These are phyloP conservation scores for Mycena alexandri DNA, from an alignment of 768 basidiomycete genomes.

Conservation along the genomic window DNA sequence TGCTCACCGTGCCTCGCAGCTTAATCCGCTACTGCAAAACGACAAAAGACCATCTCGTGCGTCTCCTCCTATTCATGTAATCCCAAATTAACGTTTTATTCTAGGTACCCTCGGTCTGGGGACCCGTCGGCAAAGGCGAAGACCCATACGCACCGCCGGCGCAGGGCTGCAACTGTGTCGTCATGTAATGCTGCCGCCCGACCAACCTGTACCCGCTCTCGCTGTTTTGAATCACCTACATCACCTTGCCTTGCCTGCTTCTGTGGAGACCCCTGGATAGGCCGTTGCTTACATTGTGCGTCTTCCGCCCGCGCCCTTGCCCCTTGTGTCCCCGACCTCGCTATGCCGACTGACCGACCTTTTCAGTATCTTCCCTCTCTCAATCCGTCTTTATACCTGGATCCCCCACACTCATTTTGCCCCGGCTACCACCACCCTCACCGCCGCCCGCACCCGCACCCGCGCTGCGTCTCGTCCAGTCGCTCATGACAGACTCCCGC, in stretches of 20 bases:
- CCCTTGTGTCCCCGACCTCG: background rate
- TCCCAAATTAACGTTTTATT: conserved; percentile 25
- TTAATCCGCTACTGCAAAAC: conserved; percentile 95
- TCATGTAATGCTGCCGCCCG: conserved; percentile 66
- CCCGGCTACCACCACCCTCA: conserved; percentile 4
- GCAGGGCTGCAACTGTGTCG: conserved; percentile 75
- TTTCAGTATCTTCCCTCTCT: conserved; percentile 14
- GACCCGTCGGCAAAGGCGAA: conserved; percentile 87
- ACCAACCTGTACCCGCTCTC: conserved; percentile 3
- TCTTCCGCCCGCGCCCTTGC: background rate
- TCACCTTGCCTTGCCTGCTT: conserved; percentile 19
- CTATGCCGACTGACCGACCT: background rate
- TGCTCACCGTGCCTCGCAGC: conserved; percentile 54
- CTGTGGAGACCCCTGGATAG: conserved; percentile 32
- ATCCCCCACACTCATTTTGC: conserved; percentile 18
- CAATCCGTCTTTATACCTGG: conserved; percentile 23
- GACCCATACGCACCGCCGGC: conserved; percentile 93
- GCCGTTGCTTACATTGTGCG: conserved; percentile 38
- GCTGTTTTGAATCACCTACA: conserved; percentile 11
- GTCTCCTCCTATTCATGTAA: conserved; percentile 46
- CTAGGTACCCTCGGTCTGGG: conserved; percentile 95
- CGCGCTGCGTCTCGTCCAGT: too few species aligned
- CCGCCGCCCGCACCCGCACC: background rate
- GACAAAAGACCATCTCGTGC: conserved; percentile 89
- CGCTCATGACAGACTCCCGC: too few species aligned